phyloP scores from a whole-genome alignment of 164 flowering plant genomes.

The Magnolia sinica region DNA sequence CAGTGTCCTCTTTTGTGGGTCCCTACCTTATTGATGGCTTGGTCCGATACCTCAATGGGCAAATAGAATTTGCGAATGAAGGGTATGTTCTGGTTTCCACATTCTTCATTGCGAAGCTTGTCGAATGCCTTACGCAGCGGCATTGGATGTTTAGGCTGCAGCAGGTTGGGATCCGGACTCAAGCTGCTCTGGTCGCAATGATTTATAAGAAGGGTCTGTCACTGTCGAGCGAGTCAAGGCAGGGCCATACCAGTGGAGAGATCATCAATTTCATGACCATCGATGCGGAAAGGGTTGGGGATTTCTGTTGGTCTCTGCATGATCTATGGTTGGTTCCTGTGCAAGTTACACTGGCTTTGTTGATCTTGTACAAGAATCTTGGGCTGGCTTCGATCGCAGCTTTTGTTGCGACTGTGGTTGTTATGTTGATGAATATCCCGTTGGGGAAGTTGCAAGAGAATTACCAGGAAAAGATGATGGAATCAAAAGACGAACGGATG shows the following conservation, averaged over 20 bases:
- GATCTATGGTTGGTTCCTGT: slow-evolving; percentile 62
- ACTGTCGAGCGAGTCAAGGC: slow-evolving; percentile 59
- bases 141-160: slow-evolving; percentile 58
- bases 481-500: slow-evolving; percentile 69
- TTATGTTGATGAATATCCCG: slow-evolving; percentile 62
- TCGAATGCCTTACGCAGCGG: slow-evolving; percentile 58
- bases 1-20: slow-evolving; percentile 61
- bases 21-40: slow-evolving; percentile 68
- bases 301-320: slow-evolving; percentile 59
- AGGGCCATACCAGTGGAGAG: slow-evolving; percentile 60
- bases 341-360: slow-evolving; percentile 51
- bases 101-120: slow-evolving; percentile 53
- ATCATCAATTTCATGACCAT: slow-evolving; percentile 71
- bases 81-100: slow-evolving; percentile 32
- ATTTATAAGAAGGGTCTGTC: slow-evolving; percentile 59
- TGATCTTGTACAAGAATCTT: slow-evolving; percentile 57
- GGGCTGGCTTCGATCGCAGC: slow-evolving; percentile 60
- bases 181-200: slow-evolving; percentile 45
- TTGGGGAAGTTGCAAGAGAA: slow-evolving; percentile 21
- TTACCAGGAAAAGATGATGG: slow-evolving; percentile 56
- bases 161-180: slow-evolving; percentile 39
- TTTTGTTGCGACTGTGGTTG: slow-evolving; percentile 42
- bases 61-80: slow-evolving; percentile 12
- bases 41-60: slow-evolving; percentile 61
- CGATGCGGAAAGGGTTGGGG: slow-evolving; percentile 66